These are phyloP conservation scores for Pulveroboletus sp. DNA, from an alignment of 768 basidiomycete genomes.

Conservation along the genomic window DNA sequence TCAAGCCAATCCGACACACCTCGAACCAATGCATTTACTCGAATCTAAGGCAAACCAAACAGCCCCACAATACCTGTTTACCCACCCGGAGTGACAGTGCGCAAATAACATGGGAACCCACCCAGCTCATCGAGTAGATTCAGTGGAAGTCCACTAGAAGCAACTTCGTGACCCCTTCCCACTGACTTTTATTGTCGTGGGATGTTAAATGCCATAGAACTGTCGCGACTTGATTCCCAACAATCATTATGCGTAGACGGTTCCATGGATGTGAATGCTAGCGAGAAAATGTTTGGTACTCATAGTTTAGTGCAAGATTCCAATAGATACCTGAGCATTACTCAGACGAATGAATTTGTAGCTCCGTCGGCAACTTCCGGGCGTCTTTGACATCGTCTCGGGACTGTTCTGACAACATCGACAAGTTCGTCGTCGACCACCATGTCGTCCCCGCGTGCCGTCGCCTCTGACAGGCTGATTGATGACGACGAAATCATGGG, in stretches of 20 bases:
- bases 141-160: background rate
- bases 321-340: too few relatives aligned
- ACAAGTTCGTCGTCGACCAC: conserved; percentile 26
- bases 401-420: conserved; percentile 1
- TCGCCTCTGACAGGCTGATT: conserved; percentile 30
- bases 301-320: too few relatives aligned
- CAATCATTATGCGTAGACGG: too few relatives aligned
- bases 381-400: conserved; percentile 2
- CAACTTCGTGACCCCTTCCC: conserved; percentile 31
- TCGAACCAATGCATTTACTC: too few relatives aligned
- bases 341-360: conserved; percentile 10
- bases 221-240: too few relatives aligned
- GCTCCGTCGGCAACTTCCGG: conserved; percentile 28
- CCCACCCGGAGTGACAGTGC: conserved; percentile 1
- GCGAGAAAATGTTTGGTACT: too few relatives aligned
- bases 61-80: conserved; percentile 4
- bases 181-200: conserved; percentile 43
- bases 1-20: too few relatives aligned
- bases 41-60: too few relatives aligned
- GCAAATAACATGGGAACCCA: background rate
- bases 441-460: conserved; percentile 55
- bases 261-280: too few relatives aligned
- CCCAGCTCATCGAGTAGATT: background rate
- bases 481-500: conserved; percentile 63
- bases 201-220: too few relatives aligned